Percentiles rank a stretch among this genome's conserved stretches.
Conservation (phyloP, 1,284 basidiomycete species). For the Ustilago bromivora region DNA sequence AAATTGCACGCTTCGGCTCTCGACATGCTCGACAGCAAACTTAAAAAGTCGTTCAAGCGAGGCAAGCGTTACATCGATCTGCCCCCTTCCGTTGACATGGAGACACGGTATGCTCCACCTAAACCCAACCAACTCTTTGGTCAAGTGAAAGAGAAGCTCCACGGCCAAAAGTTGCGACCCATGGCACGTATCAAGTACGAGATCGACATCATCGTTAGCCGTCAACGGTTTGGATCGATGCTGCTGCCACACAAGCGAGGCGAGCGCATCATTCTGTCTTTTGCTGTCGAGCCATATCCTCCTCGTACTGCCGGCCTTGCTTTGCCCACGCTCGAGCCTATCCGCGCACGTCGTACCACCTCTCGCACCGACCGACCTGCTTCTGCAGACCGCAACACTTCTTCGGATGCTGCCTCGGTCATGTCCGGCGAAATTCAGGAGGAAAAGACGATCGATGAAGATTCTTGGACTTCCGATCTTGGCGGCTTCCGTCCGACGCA, state of each 20-base stretch:
- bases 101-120: conserved; percentile 48
- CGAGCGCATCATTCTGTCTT: conserved; percentile 47
- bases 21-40: conserved; percentile 51
- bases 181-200: conserved; percentile 57
- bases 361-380: conserved; percentile 26
- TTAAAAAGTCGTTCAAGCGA: conserved; percentile 48
- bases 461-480: conserved; percentile 46
- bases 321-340: conserved; percentile 44
- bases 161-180: conserved; percentile 46
- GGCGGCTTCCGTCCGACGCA: conserved; percentile 44
- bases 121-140: conserved; percentile 42
- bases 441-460: conserved; percentile 39
- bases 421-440: conserved; percentile 21
- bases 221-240: conserved; percentile 40
- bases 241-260: conserved; percentile 46
- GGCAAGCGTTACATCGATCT: conserved; percentile 54
- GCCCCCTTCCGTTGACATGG: conserved; percentile 49
- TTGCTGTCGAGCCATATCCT: conserved; percentile 52
- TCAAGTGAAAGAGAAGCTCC: conserved; percentile 39
- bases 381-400: conserved; percentile 16
- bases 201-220: conserved; percentile 53
- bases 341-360: conserved; percentile 22
- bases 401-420: conserved; percentile 20
- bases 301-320: conserved; percentile 47
- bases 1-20: conserved; percentile 50